Evolutionary conservation across 2,329 filamentous ascomycete species (phyloP).

Genomic region (Gaeumannomyces tritici): DNA sequence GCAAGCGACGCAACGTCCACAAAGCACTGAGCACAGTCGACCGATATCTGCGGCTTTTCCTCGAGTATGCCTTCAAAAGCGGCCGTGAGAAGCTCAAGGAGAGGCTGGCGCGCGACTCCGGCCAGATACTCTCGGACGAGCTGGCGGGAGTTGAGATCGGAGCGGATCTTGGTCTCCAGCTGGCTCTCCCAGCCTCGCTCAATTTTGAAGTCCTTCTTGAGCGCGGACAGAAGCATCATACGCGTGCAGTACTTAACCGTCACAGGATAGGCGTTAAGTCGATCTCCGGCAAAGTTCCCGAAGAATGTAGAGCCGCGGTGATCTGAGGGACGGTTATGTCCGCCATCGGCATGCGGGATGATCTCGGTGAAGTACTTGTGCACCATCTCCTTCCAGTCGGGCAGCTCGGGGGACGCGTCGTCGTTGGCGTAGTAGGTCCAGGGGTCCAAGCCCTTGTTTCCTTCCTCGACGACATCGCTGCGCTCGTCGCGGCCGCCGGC

Average conservation of each 20-base stretch:
- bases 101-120: constrained; percentile 7
- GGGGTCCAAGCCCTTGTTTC: constrained; percentile 73
- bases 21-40: constrained; percentile 41
- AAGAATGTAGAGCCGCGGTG: constrained; percentile 15
- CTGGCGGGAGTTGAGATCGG: constrained; percentile 55
- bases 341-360: constrained; percentile 14
- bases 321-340: too few relatives aligned
- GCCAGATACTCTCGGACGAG: constrained; percentile 46
- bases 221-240: constrained; percentile 39
- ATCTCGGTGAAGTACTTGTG: constrained; percentile 35
- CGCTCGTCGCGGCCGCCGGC: constrained; percentile 57
- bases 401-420: constrained; percentile 29
- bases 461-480: constrained; percentile 82
- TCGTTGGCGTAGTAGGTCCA: constrained; percentile 40
- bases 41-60: constrained; percentile 29
- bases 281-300: constrained; percentile 36
- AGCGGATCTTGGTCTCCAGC: constrained; percentile 62
- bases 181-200: constrained; percentile 80
- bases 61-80: constrained; percentile 48
- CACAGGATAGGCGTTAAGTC: constrained; percentile 51
- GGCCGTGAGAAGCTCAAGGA: constrained; percentile 38
- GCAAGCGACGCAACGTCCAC: constrained; percentile 38
- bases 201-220: constrained; percentile 39
- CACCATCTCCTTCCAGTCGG: constrained; percentile 42
- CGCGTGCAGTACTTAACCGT: constrained; percentile 58